Evolutionary conservation across 352 stramenopile species (phyloP), one percentile per base, ranked within the genome.

Genomic region (Phytophthora agathidicida): DNA sequence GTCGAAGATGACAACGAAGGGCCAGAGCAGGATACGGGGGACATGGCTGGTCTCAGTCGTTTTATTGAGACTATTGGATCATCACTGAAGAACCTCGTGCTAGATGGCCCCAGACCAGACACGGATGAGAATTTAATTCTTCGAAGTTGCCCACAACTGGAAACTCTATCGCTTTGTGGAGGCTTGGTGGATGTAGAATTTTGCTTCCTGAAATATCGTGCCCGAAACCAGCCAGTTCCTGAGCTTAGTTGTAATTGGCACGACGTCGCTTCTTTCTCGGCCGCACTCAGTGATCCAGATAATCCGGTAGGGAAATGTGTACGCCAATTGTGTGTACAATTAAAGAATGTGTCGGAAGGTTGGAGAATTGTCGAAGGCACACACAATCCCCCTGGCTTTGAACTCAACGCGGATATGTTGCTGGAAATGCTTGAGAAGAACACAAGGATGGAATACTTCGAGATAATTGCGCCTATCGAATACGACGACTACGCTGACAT

Each of bases 401-500:
- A n/a, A n/a, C n/a, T 14, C 0, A 36, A 60, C 45, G 23, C 27
- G 9, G 28, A 41, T 4, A 5, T 13, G n/a, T 7, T 60, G 9
- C 22, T 60, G 50, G 7, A 41, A 3, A 60, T 60, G 39, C 6
- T n/a, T n/a, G n/a, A n/a, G n/a, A 28, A 20, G 5, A 60, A 60
- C 16, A 24, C 33, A 20, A 50, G 19, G 2, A 20, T 46, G 9
- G 39, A 60, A 7, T 51, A 60, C 17, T 11, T 60, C 8, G 51
- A 60, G 1, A 30, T 60, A 14, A 22, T 51, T 13, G 39, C 10
- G 14, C 28, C 37, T 0, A n/a, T 11, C 1, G 28, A 32, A 13
- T 14, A 49, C 14, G 5, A 43, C 2, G 14, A 24, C 14, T 58
- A 49, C 17, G 11, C 35, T 31, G 27, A 24, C 3, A 17, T 6